These are phyloP conservation scores for Cladosporium sp. DNA, from an alignment of 2,329 filamentous ascomycete genomes.

Conservation along the genomic window DNA sequence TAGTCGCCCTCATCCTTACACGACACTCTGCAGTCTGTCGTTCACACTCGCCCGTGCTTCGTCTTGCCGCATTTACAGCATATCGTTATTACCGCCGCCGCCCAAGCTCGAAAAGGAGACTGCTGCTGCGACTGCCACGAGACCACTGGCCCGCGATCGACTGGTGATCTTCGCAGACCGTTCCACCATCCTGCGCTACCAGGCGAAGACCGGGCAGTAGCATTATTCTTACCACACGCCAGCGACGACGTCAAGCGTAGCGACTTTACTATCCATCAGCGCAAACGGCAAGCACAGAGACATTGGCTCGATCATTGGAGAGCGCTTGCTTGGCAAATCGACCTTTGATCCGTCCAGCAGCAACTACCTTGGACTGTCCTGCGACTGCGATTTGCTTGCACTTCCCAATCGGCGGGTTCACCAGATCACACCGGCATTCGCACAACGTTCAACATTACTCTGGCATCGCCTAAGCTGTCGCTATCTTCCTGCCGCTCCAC, in stretches of 20 bases:
- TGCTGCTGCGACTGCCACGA: neutral
- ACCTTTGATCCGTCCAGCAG: neutral
- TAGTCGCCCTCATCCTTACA: neutral
- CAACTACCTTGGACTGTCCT: neutral
- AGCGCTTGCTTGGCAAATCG: neutral
- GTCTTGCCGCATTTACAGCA: neutral
- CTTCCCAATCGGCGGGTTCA: neutral
- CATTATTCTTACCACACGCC: neutral
- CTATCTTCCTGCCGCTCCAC: neutral
- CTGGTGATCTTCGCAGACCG: neutral
- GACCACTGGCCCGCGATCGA: neutral
- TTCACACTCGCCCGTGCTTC: neutral
- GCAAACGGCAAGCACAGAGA: neutral
- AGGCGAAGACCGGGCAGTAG: neutral
- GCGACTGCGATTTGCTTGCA: neutral
- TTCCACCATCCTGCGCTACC: neutral
- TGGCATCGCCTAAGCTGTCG: neutral
- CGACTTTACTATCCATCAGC: neutral
- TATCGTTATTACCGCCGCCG: neutral
- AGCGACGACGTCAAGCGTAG: neutral
- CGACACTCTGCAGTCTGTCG: neutral
- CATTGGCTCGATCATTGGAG: neutral
- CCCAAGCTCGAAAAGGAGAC: neutral
- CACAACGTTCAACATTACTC: neutral
- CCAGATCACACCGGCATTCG: neutral